Percentiles rank a stretch among this genome's conserved stretches.
These are phyloP conservation scores for Trichosporon inkin DNA, from an alignment of 1,284 basidiomycete species.

Conservation along the genomic window DNA sequence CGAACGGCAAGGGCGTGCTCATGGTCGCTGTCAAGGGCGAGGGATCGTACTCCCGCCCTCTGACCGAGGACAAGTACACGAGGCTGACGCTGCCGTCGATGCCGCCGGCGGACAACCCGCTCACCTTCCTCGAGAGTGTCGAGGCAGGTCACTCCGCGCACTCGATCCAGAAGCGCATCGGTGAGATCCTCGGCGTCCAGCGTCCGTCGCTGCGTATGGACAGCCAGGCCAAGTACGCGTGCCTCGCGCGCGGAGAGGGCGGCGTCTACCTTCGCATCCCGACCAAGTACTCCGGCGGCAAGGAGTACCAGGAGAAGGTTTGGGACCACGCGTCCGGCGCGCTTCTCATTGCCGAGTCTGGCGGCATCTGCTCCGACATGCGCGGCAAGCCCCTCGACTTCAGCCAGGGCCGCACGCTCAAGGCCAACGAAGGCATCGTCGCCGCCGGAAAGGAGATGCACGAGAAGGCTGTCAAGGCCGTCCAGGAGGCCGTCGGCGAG, in stretches of 20 bases:
- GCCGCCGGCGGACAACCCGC: slow-evolving; percentile 42
- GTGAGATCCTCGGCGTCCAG: slow-evolving; percentile 63
- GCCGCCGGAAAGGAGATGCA: slow-evolving; percentile 69
- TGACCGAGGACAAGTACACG: slow-evolving; percentile 37
- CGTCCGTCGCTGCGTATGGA: slow-evolving; percentile 79
- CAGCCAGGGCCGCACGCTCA: slow-evolving; percentile 77
- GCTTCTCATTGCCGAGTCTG: slow-evolving; percentile 82
- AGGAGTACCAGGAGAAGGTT: slow-evolving; percentile 81
- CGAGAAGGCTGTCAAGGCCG: slow-evolving; percentile 65
- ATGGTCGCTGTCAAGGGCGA: slow-evolving; percentile 79
- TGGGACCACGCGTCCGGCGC: slow-evolving; percentile 94
- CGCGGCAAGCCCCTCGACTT: slow-evolving; percentile 77
- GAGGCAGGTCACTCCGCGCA: slow-evolving; percentile 91
- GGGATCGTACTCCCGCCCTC: slow-evolving; percentile 58
- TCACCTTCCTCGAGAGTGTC: slow-evolving; percentile 79
- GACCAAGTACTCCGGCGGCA: slow-evolving; percentile 58
- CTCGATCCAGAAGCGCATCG: slow-evolving; percentile 71
- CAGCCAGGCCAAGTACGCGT: slow-evolving; percentile 93
- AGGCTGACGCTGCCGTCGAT: slow-evolving; percentile 37
- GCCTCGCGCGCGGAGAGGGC: slow-evolving; percentile 81
- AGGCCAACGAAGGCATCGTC: slow-evolving; percentile 81
- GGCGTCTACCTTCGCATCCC: slow-evolving; percentile 89
- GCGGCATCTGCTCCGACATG: slow-evolving; percentile 79
- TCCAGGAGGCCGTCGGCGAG: slow-evolving; percentile 62
- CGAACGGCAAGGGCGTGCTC: slow-evolving; percentile 63